Conservation (phyloP, 371 early-diverging fungal genomes). For the Batkoa obscura region DNA sequence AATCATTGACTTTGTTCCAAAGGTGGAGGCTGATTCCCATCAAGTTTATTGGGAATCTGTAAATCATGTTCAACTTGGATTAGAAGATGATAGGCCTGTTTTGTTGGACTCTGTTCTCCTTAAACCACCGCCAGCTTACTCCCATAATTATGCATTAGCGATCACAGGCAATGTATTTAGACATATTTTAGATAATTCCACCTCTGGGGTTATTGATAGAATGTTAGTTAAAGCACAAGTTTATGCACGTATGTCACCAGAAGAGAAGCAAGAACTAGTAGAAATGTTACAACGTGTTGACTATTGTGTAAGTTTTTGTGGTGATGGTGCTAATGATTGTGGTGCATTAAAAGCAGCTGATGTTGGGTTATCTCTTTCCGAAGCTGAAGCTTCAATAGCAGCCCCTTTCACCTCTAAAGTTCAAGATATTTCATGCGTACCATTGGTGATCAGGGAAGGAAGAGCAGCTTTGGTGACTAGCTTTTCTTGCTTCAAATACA, state of each 20-base stretch:
- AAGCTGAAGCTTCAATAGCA: conserved; percentile 74
- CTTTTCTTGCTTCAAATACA: conserved; percentile 53
- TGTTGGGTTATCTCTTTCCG: conserved; percentile 79
- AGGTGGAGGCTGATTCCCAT: conserved; percentile 9
- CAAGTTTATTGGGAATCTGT: not conserved
- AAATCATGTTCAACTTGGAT: not conserved
- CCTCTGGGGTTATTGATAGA: conserved; percentile 29
- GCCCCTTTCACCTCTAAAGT: conserved; percentile 60
- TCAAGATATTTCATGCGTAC: conserved; percentile 51
- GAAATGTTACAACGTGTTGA: conserved; percentile 56
- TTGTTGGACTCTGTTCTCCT: conserved; percentile 25
- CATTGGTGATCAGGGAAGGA: conserved; percentile 52
- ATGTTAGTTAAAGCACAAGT: conserved; percentile 37
- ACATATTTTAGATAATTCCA: conserved; percentile 73
- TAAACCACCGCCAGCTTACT: conserved; percentile 48
- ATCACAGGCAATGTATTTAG: conserved; percentile 92
- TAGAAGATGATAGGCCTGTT: conserved; percentile 21
- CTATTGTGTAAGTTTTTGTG: conserved; percentile 64
- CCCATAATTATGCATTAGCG: conserved; percentile 49
- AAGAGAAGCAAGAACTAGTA: conserved; percentile 71
- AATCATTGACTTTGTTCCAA: conserved; percentile 40
- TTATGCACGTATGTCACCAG: conserved; percentile 63
- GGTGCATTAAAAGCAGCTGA: conserved; percentile 85
- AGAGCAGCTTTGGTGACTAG: conserved; percentile 56
- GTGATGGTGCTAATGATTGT: conserved; percentile 94